Evolutionary conservation across 257 asterid species (phyloP).

Genomic region (Thymus quinquecostatus): DNA sequence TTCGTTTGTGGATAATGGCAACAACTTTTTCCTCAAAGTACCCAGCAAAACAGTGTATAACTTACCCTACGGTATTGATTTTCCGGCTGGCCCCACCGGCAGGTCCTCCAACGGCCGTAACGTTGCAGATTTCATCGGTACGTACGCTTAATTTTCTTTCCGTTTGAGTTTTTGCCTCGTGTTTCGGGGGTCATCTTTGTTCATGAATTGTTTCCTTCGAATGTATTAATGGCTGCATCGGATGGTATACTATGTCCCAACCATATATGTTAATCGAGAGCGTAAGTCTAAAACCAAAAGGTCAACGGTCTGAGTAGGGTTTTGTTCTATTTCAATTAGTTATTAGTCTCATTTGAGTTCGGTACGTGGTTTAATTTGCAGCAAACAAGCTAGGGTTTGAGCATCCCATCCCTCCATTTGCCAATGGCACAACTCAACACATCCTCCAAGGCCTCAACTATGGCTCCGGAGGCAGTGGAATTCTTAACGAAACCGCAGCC

Average conservation of each 20-base stretch:
- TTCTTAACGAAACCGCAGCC: constrained; percentile 56
- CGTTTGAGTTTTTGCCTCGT: no score
- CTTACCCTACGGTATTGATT: constrained; percentile 51
- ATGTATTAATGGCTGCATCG: no score
- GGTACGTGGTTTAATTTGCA: constrained; percentile 10
- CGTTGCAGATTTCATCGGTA: constrained; percentile 43
- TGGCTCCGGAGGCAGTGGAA: constrained; percentile 68
- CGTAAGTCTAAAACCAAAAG: no score
- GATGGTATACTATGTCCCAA: no score
- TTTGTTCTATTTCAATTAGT: no score
- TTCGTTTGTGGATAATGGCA: constrained; percentile 51
- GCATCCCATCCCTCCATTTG: constrained; percentile 44
- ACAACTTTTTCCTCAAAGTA: constrained; percentile 32
- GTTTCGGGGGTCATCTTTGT: no score
- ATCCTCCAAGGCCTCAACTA: constrained; percentile 54
- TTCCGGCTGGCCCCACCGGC: constrained; percentile 52
- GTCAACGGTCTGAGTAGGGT: no score
- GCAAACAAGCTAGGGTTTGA: constrained; percentile 61
- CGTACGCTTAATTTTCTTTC: neutral
- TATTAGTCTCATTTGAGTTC: no score
- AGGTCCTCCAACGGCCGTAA: constrained; percentile 53
- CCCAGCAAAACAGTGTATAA: constrained; percentile 39
- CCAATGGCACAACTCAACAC: constrained; percentile 38
- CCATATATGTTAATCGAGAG: no score
- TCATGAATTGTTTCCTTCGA: no score